Percentiles rank a stretch among this genome's conserved stretches.
Conservation (phyloP, 2,329 filamentous ascomycete genomes). For the Alternaria sp. region DNA sequence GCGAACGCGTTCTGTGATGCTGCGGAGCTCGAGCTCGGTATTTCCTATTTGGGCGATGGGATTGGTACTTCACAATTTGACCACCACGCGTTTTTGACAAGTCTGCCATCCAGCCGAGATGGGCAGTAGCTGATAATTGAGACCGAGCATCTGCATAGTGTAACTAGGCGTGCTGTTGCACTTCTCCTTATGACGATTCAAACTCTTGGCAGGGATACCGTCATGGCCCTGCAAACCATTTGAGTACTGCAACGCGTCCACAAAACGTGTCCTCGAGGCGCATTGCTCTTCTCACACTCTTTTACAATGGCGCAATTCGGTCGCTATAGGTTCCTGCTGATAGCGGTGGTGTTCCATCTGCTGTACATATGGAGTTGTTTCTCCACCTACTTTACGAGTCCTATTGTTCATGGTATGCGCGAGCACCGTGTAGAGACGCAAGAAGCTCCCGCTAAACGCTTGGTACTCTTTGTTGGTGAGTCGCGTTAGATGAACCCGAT, state of each 20-base stretch:
- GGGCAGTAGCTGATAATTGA: neutral
- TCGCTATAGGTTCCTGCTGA: constrained; percentile 83
- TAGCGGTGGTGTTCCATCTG: constrained; percentile 91
- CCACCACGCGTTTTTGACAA: neutral
- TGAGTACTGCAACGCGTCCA: constrained; percentile 37
- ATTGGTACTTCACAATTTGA: neutral
- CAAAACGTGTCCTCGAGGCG: constrained; percentile 36
- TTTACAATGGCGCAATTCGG: constrained; percentile 63
- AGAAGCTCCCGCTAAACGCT: constrained; percentile 83
- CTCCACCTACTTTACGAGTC: constrained; percentile 99
- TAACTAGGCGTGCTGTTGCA: neutral
- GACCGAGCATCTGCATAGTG: neutral
- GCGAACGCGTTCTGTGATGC: neutral
- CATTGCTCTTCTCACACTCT: constrained; percentile 31
- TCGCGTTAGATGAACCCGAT: neutral
- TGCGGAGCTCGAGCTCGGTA: constrained; percentile 24
- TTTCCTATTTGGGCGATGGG: constrained; percentile 18
- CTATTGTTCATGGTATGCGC: constrained; percentile 94
- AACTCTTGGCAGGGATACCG: constrained; percentile 32
- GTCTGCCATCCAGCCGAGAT: neutral
- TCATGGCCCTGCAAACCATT: constrained; percentile 33
- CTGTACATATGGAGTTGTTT: constrained; percentile 83
- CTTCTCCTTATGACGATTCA: constrained; percentile 7
- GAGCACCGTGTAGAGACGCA: constrained; percentile 76
- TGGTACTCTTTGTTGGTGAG: constrained; percentile 90